Percentiles rank a stretch among this genome's conserved stretches.
These are phyloP conservation scores for Pilatotrama ljubarskyi DNA, from an alignment of 768 basidiomycete species.

Conservation along the genomic window DNA sequence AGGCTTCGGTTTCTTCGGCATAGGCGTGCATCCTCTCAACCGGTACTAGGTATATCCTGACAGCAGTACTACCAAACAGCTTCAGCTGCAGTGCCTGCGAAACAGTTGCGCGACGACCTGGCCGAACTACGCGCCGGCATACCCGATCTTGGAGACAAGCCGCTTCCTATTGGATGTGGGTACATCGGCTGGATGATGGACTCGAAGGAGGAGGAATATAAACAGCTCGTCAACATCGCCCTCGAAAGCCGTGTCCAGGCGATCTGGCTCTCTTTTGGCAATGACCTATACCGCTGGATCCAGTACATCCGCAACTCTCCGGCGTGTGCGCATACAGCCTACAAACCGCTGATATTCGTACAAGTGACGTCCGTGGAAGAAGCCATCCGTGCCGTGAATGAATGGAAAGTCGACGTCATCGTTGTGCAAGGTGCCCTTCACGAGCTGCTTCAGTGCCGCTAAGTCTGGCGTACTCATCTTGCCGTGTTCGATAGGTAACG, in stretches of 20 bases:
- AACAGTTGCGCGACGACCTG: conserved; percentile 49
- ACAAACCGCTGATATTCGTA: conserved; percentile 58
- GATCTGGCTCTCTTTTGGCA: conserved; percentile 77
- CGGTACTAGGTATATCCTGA: background rate
- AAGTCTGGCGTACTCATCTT: background rate
- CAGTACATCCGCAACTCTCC: conserved; percentile 56
- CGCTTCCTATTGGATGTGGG: conserved; percentile 66
- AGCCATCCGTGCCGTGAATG: conserved; percentile 55
- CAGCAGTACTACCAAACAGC: background rate
- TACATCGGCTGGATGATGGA: conserved; percentile 80
- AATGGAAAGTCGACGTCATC: conserved; percentile 71
- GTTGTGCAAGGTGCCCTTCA: conserved; percentile 67
- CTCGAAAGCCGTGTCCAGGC: conserved; percentile 59
- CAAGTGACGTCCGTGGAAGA: conserved; percentile 62
- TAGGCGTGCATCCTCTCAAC: conserved; percentile 41
- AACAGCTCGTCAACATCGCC: conserved; percentile 46
- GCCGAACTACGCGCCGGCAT: conserved; percentile 45
- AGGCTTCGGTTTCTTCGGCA: conserved; percentile 74
- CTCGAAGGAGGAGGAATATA: conserved; percentile 38
- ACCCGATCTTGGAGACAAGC: conserved; percentile 22
- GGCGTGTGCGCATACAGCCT: conserved; percentile 35
- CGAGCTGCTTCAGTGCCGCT: background rate
- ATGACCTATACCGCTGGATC: conserved; percentile 60
- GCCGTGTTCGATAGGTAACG: conserved; percentile 53
- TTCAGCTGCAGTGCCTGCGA: conserved; percentile 49